A percentile compares a stretch with the other conserved stretches of the same genome.
These are phyloP conservation scores for Talaromyces borbonicus DNA, from an alignment of 495 filamentous ascomycete genomes.

Conservation along the genomic window DNA sequence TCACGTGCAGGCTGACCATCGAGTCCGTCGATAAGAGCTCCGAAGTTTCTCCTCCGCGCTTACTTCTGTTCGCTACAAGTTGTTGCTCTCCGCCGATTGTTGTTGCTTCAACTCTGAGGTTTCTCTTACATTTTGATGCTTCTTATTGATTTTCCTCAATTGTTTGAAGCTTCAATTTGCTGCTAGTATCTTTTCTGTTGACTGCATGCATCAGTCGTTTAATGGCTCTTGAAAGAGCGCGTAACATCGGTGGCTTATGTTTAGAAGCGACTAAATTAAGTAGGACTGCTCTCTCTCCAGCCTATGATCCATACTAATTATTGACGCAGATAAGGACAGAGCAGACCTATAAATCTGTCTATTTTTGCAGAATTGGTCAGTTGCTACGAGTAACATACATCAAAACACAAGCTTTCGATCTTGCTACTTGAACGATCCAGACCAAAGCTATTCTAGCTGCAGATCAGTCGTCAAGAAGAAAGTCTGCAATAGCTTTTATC, in stretches of 20 bases:
- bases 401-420: too few relatives aligned
- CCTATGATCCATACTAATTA: neutral
- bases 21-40: constrained; percentile 4
- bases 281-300: neutral
- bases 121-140: neutral
- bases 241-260: neutral
- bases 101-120: neutral
- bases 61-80: neutral
- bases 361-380: too few relatives aligned
- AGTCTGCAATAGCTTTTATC: too few relatives aligned
- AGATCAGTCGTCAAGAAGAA: too few relatives aligned
- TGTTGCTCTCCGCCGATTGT: neutral
- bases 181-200: neutral
- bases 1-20: neutral
- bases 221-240: constrained; percentile 1
- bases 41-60: constrained; percentile 1
- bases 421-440: too few relatives aligned
- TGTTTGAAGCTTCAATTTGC: neutral
- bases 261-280: neutral
- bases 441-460: too few relatives aligned
- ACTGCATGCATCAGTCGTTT: neutral
- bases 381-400: too few relatives aligned
- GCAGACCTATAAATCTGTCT: neutral
- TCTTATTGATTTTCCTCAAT: neutral
- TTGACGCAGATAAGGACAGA: neutral